Evolutionary conservation across 1,139 yeast species (phyloP), one percentile per base, ranked within the genome.

Genomic region (Suhomyces wounanorum): DNA sequence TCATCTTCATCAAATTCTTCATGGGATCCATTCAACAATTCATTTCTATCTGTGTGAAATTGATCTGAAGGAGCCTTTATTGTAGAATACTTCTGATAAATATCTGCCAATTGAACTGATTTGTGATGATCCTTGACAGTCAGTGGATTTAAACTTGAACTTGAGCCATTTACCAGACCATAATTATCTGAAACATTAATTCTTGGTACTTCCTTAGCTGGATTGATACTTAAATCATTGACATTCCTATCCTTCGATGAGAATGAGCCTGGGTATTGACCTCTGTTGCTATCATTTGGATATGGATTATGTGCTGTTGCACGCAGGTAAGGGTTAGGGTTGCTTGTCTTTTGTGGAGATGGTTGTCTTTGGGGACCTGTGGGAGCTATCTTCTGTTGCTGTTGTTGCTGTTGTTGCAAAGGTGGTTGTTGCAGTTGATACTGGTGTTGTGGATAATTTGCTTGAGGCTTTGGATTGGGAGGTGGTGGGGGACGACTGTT

Each of bases 1-100:
- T 64, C 72, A 26, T 67, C 70, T 53, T 73, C 79, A 30, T 63
- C 62, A 41, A 75, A 59, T 40, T 65, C 62, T 55, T 72, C 79
- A 21, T 65, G 67, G 0, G 74, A 64, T 0, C 78, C 78, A 54
- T 73, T 72, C 51, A 74, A 64, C 25, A 73, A 50, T 43, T 68
- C 62, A 55, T 68, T 72, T 51, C 61, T 49, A 39, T 58, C 57
- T 18, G 58, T 60, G 36, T 59, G 58, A 59, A 74, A 76, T 53
- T 70, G 72, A 59, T 76, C 81, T 14, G 78, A 70, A 1, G 81
- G 81, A 3, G 77, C 62, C 49, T 72, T 66, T 43, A 76, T 72
- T 23, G 68, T 72, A 25, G 76, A 69, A 55, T 77, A 77, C 53
- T 75, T 76, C 49, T 74, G 79, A 59, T 77, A 77, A 36, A 77